phyloP scores from a whole-genome alignment of 371 early-diverging fungal genomes.

The Circinella umbellata region DNA sequence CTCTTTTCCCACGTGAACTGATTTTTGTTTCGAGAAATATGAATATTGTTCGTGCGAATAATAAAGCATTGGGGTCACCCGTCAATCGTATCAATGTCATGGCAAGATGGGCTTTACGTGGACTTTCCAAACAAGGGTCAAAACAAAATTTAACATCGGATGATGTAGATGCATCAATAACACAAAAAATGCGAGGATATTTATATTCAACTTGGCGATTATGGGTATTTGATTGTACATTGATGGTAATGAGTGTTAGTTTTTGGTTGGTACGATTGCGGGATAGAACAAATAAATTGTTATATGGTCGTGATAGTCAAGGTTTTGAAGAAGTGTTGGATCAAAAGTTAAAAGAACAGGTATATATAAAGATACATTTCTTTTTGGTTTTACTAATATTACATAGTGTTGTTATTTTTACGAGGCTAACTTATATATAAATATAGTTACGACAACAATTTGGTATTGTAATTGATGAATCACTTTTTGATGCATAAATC shows the following conservation, averaged over 20 bases:
- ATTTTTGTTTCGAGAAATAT: constrained; percentile 91
- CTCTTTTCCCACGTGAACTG: constrained; percentile 81
- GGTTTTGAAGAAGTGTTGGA: constrained; percentile 81
- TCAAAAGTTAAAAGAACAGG: constrained; percentile 60
- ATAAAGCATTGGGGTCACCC: constrained; percentile 83
- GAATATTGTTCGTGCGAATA: constrained; percentile 87
- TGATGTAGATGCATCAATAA: background rate
- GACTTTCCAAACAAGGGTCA: constrained; percentile 35
- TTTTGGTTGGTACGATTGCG: constrained; percentile 60
- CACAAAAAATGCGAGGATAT: constrained; percentile 16
- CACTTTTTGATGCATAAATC: constrained; percentile 65
- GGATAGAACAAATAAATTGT: constrained; percentile 36
- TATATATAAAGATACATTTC: constrained; percentile 16
- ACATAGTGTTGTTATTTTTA: too few species aligned
- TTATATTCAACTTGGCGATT: constrained; percentile 32
- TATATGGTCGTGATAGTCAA: constrained; percentile 43
- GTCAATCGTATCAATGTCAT: constrained; percentile 90
- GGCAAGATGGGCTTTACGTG: constrained; percentile 82
- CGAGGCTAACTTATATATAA: background rate
- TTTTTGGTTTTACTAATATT: too few species aligned
- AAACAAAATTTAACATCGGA: background rate
- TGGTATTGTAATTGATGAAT: constrained; percentile 71
- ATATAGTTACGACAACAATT: constrained; percentile 63
- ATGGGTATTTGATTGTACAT: constrained; percentile 57
- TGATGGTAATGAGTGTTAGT: constrained; percentile 64